Base-by-base conservation (phyloP, 305 asterid genomes). In the Fraxinus baroniana region DNA sequence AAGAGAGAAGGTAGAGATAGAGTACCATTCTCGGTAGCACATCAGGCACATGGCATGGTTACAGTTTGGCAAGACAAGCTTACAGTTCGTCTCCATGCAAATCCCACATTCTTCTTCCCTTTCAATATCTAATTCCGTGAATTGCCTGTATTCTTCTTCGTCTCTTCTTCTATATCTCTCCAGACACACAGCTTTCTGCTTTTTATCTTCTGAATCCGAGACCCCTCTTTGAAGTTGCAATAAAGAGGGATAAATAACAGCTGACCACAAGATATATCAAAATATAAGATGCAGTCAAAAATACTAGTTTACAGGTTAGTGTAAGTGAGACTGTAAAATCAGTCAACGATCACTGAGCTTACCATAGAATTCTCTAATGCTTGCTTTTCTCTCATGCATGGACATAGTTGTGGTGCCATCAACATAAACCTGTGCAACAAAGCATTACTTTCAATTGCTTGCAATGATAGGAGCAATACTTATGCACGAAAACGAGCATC, bases 361-460 rank as follows among this genome's bases (percentile, higher is more conserved):
- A 94, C 99, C 98, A 82, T 96, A 94, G 83, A 96, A 96, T 88
- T 96, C 99, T 82, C 98, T 83, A 86, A 94, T 89, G 92, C 97
- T 96, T 20, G 99, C 98, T 86, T 94, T 96, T 83, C 98, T 92
- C 89, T 96, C 99, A 82, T 96, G 97, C 82, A 93, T 90, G 30
- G 94, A 88, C 99, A 96, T 93, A 22, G 98, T 94, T 78, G 98
- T 96, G 87, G 98, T 92, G 86, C 98, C 99, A 84, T 96, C 99
- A 78, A 90, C 97, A 62, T 94, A 96, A 44, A 96, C 99, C 99
- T 96, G 85, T 33, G 79, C 32, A 60, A 80, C 80, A 52, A 76
- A 75, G 26, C 76, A 32, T 80, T 79, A 9, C 17, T 49, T 73
- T 83, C 36, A 75, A 49, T 36, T 9, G 41, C 44, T 68, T 49